A percentile compares a stretch with the other conserved stretches of the same genome.
Conservation (phyloP, 768 basidiomycete species). For the Mycena floridula region DNA sequence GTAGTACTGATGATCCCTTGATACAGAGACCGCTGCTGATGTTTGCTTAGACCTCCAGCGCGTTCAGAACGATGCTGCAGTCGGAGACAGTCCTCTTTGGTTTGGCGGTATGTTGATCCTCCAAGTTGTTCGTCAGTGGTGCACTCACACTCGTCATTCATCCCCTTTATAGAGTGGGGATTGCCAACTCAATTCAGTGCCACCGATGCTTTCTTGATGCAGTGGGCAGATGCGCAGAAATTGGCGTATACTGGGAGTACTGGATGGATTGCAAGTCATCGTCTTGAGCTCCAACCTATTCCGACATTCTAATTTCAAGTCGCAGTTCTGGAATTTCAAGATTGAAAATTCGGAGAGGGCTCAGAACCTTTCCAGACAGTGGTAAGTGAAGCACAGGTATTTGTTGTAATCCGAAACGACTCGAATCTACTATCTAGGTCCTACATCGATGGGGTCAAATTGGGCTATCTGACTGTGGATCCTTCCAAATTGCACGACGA, state of each 20-base stretch:
- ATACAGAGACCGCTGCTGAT: neutral
- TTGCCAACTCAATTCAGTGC: slow-evolving; percentile 61
- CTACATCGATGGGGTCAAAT: slow-evolving; percentile 53
- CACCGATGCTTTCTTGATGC: slow-evolving; percentile 49
- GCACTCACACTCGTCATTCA: too few species aligned
- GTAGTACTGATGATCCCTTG: slow-evolving; percentile 43
- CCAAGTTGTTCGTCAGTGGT: too few species aligned
- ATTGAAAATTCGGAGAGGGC: slow-evolving; percentile 49
- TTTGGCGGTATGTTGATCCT: slow-evolving; percentile 28
- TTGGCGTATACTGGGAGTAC: slow-evolving; percentile 50
- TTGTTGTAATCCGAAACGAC: too few species aligned
- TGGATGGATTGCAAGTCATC: slow-evolving; percentile 63
- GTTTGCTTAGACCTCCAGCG: neutral
- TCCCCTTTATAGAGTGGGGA: slow-evolving; percentile 51
- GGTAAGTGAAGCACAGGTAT: too few species aligned
- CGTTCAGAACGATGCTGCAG: slow-evolving; percentile 27
- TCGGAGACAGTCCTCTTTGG: slow-evolving; percentile 42
- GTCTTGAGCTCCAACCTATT: neutral
- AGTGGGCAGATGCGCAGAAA: slow-evolving; percentile 79
- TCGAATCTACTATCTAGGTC: slow-evolving; percentile 43
- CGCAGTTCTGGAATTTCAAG: slow-evolving; percentile 71
- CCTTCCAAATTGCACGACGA: slow-evolving; percentile 51
- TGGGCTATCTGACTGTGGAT: slow-evolving; percentile 59
- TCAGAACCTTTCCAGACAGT: slow-evolving; percentile 52
- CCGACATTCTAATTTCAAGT: neutral